Conservation (phyloP, 2,329 filamentous ascomycete species). For the Pseudofabraea citricarpa region DNA sequence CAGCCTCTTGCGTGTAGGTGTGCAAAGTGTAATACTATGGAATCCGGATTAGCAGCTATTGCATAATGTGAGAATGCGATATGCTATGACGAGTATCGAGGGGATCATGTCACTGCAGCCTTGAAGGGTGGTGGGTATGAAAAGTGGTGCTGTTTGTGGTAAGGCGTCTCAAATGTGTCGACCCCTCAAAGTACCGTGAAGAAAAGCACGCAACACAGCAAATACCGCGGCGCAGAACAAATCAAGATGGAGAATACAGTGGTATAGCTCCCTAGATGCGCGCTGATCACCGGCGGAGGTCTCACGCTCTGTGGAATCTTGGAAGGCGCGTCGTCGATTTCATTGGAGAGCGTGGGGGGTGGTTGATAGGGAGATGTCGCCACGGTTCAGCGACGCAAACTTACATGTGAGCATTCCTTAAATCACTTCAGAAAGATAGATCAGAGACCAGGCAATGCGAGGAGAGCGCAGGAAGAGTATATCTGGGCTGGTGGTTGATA, state of each 20-base stretch:
- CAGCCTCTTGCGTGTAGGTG: slow-evolving; percentile 20
- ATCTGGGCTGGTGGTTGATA: slow-evolving; percentile 16
- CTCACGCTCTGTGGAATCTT: too few species aligned
- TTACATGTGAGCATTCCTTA: slow-evolving; percentile 29
- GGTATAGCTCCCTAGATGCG: background rate
- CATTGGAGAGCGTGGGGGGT: slow-evolving; percentile 1
- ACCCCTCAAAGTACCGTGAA: background rate
- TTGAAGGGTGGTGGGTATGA: background rate
- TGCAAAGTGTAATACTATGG: too few species aligned
- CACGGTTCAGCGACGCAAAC: slow-evolving; percentile 11
- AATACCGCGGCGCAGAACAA: background rate
- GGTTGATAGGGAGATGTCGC: slow-evolving; percentile 8
- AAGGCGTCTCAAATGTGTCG: background rate
- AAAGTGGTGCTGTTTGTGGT: background rate
- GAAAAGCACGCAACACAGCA: background rate
- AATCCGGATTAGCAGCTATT: too few species aligned
- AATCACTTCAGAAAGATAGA: slow-evolving; percentile 9
- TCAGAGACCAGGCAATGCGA: background rate
- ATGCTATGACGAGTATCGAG: background rate
- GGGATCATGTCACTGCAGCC: background rate
- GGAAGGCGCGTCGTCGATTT: background rate
- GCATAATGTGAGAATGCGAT: too few species aligned
- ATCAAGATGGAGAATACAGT: background rate
- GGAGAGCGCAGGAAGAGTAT: slow-evolving; percentile 1
- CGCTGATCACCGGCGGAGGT: too few species aligned